Evolutionary conservation across 139 green algal genomes (phyloP).

Genomic region (Deuterostichococcus epilithicus): DNA sequence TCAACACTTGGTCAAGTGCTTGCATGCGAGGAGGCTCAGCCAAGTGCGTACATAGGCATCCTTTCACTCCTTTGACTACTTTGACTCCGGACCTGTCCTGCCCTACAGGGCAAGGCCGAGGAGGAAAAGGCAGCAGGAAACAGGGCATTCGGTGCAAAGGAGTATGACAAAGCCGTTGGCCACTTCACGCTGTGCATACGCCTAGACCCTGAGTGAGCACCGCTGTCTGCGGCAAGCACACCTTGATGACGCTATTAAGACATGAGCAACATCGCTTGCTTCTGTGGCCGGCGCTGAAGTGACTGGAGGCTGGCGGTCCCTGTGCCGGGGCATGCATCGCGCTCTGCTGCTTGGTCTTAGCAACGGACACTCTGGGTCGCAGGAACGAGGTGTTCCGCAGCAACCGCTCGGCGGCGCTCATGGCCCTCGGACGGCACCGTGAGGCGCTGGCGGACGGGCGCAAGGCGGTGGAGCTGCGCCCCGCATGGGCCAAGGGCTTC

Average conservation of each 20-base stretch:
- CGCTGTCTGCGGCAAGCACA: not conserved
- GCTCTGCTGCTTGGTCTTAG: not conserved
- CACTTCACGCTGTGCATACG: constrained; percentile 73
- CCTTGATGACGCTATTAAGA: not conserved
- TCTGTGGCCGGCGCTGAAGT: not conserved
- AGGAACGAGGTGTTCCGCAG: constrained; percentile 74
- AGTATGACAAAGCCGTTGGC: constrained; percentile 49
- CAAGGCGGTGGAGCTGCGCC: constrained; percentile 25
- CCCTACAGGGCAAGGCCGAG: constrained; percentile 35
- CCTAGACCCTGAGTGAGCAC: constrained; percentile 55
- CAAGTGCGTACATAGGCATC: not conserved
- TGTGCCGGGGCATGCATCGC: not conserved
- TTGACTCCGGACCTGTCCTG: not conserved
- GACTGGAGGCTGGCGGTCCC: not conserved
- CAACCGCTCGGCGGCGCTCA: constrained; percentile 70
- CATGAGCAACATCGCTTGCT: not conserved
- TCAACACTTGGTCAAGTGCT: not conserved
- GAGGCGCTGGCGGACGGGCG: constrained; percentile 57
- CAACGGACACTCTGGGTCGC: not conserved
- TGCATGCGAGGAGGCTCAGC: not conserved
- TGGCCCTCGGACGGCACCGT: constrained; percentile 39
- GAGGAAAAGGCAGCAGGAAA: constrained; percentile 74
- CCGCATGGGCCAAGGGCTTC: constrained; percentile 49
- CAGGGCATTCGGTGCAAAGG: constrained; percentile 42
- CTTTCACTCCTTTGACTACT: not conserved